These are phyloP conservation scores for Ulvella scutata DNA, from an alignment of 139 green algal genomes.

Conservation along the genomic window DNA sequence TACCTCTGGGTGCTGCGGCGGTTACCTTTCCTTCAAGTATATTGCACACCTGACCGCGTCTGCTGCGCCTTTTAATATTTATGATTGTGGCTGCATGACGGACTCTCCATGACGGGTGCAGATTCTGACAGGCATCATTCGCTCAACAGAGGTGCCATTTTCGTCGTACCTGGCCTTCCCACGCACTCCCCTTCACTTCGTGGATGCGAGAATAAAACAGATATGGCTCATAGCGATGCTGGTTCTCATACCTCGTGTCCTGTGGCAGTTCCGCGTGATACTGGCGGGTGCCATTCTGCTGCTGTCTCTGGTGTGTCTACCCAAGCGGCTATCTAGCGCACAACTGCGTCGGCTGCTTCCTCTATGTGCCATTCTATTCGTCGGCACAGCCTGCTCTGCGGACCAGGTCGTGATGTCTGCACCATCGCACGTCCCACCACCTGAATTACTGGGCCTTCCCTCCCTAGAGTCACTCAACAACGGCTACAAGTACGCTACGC, in stretches of 20 bases:
- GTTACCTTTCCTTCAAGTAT: too few relatives aligned
- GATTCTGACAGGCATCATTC: neutral
- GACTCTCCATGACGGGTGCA: neutral
- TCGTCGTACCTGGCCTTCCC: neutral
- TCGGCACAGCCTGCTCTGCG: neutral
- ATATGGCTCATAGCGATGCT: neutral
- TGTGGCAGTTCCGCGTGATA: neutral
- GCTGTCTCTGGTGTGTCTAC: neutral
- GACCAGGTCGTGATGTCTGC: neutral
- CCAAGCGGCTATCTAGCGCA: neutral
- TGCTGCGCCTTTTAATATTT: too few relatives aligned
- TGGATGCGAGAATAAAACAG: constrained; percentile 1
- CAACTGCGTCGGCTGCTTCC: neutral
- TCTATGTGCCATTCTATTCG: neutral
- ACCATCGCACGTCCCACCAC: neutral
- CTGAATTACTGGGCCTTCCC: neutral
- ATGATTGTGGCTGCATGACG: too few relatives aligned
- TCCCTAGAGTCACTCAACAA: neutral
- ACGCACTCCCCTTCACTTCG: neutral
- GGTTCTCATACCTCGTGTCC: neutral
- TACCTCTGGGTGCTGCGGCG: too few relatives aligned
- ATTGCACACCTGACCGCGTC: too few relatives aligned
- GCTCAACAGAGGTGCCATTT: neutral
- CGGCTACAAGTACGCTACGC: neutral
- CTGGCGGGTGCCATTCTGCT: neutral